A percentile compares a stretch with the other conserved stretches of the same genome.
Conservation (phyloP, 352 stramenopile species). For the Globisporangium irregulare region DNA sequence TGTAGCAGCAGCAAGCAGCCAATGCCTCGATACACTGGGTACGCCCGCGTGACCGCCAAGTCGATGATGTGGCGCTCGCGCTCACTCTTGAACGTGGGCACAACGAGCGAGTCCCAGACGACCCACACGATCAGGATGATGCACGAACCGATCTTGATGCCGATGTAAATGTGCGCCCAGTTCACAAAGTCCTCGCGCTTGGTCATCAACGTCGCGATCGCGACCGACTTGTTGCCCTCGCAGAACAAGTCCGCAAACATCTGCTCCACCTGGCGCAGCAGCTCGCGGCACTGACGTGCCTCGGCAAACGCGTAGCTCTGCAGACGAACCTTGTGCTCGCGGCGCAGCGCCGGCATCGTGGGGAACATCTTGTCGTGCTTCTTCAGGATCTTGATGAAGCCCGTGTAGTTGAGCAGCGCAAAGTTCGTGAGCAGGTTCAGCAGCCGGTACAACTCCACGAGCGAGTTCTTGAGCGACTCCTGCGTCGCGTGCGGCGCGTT, state of each 20-base stretch:
- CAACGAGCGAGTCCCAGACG: constrained; percentile 93
- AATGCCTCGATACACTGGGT: constrained; percentile 94
- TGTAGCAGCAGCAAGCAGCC: constrained; percentile 94
- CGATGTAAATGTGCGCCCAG: constrained; percentile 81
- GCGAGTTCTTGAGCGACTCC: constrained; percentile 91
- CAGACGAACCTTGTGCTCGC: constrained; percentile 43
- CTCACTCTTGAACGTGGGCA: constrained; percentile 64
- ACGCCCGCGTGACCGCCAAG: constrained; percentile 75
- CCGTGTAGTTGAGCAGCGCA: constrained; percentile 97
- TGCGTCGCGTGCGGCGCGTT: constrained; percentile 54
- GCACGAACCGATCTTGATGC: constrained; percentile 80
- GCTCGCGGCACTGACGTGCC: constrained; percentile 40
- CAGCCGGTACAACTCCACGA: constrained; percentile 93
- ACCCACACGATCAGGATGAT: constrained; percentile 91
- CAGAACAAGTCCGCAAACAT: constrained; percentile 77
- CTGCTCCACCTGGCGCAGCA: constrained; percentile 57
- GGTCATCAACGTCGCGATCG: constrained; percentile 77
- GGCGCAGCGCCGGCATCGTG: constrained; percentile 32
- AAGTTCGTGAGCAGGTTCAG: constrained; percentile 96
- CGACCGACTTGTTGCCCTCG: constrained; percentile 65
- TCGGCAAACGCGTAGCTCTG: constrained; percentile 62
- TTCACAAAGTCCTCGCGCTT: constrained; percentile 73
- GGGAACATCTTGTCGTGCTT: constrained; percentile 92
- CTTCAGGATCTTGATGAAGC: constrained; percentile 97
- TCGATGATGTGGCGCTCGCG: constrained; percentile 76